Evolutionary conservation across 139 green algal species (phyloP).

Genomic region (Tetradesmus lagerheimii): DNA sequence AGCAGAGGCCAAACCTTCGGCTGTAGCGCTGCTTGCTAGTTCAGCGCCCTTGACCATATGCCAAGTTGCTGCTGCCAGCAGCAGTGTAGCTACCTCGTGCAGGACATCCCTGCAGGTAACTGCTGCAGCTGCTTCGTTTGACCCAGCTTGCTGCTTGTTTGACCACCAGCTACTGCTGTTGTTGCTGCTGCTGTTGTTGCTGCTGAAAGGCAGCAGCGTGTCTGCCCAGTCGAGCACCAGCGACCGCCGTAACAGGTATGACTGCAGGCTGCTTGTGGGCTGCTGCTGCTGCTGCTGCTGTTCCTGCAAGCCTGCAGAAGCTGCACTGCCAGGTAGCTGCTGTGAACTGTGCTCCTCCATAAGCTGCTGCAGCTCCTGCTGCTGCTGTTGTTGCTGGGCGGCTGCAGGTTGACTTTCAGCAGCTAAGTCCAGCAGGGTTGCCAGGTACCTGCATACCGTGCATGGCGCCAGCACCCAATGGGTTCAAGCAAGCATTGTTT

Average conservation of each 20-base stretch:
- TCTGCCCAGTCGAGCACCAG: background rate
- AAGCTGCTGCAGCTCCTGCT: slow-evolving; percentile 2
- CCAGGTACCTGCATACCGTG: background rate
- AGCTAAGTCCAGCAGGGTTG: background rate
- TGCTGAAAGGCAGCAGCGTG: background rate
- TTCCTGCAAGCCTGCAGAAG: background rate
- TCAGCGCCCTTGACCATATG: slow-evolving; percentile 26
- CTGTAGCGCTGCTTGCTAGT: background rate
- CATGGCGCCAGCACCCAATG: background rate
- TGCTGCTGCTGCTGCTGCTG: slow-evolving; percentile 29
- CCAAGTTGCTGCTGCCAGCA: slow-evolving; percentile 33
- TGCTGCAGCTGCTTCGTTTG: background rate
- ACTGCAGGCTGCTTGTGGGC: background rate
- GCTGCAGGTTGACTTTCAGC: background rate
- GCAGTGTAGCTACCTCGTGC: background rate
- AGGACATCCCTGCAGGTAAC: background rate
- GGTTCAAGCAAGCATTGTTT: no score
- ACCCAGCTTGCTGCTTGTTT: background rate
- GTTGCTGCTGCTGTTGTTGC: slow-evolving; percentile 16
- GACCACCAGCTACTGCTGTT: background rate
- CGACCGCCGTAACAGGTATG: background rate
- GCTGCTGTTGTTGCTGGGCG: background rate
- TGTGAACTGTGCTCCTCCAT: background rate
- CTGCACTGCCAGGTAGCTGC: background rate
- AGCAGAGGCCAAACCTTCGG: background rate